These are phyloP conservation scores for Suillus bovinus DNA, from an alignment of 768 basidiomycete genomes.

Conservation along the genomic window DNA sequence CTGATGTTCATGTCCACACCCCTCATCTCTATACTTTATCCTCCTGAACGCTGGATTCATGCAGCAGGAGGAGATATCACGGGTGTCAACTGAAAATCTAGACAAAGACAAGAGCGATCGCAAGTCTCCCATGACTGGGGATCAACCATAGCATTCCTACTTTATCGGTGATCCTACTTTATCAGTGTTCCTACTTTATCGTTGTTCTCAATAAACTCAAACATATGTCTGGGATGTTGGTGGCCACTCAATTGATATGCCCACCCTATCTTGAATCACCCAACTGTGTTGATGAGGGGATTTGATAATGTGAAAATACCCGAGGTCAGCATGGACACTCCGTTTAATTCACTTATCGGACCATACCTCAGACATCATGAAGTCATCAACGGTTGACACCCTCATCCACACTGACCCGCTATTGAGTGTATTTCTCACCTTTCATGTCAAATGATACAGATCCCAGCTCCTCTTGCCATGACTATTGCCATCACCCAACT, in stretches of 20 bases:
- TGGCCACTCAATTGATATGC: conserved; percentile 82
- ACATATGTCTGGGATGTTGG: conserved; percentile 88
- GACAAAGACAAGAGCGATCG: conserved; percentile 1
- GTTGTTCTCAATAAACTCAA: conserved; percentile 89
- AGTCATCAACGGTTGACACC: conserved; percentile 71
- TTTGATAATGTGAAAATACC: conserved; percentile 6
- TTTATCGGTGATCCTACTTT: too few relatives aligned
- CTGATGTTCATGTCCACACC: conserved; percentile 91
- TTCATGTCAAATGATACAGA: conserved; percentile 57
- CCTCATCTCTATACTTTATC: conserved; percentile 67
- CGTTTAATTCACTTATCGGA: conserved; percentile 89
- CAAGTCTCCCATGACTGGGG: neutral
- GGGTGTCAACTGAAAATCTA: neutral
- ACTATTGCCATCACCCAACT: conserved; percentile 46
- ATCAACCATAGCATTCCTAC: conserved; percentile 21
- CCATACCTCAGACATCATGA: conserved; percentile 85
- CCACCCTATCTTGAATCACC: conserved; percentile 24
- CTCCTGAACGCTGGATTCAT: conserved; percentile 57
- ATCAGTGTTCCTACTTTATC: conserved; percentile 71
- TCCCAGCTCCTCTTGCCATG: conserved; percentile 86
- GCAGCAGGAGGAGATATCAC: conserved; percentile 37
- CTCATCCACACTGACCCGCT: conserved; percentile 73
- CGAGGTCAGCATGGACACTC: conserved; percentile 56
- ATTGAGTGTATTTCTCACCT: conserved; percentile 73
- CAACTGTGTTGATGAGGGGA: neutral